Conservation (phyloP, 1,284 basidiomycete genomes). For the Cystobasidium slooffiae region DNA sequence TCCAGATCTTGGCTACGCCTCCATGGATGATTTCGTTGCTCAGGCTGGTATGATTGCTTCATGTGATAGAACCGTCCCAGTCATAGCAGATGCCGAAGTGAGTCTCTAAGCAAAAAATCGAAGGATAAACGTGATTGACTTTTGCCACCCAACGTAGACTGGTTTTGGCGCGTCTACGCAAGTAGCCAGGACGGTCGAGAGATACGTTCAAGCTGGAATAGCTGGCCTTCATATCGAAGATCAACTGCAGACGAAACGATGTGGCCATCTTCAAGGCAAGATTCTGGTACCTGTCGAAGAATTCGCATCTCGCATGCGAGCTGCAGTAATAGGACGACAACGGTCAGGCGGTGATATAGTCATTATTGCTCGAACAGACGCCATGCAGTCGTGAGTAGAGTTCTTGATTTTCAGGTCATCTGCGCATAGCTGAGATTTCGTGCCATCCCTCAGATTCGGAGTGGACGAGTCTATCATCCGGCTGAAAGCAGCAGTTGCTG, state of each 20-base stretch:
- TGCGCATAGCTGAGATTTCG: too few species aligned
- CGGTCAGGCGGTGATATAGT: slow-evolving; percentile 73
- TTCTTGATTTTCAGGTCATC: too few species aligned
- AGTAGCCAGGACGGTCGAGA: slow-evolving; percentile 73
- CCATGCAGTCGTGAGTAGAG: slow-evolving; percentile 21
- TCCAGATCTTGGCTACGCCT: slow-evolving; percentile 27
- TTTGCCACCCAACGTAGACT: slow-evolving; percentile 61
- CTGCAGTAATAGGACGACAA: slow-evolving; percentile 73
- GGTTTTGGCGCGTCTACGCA: slow-evolving; percentile 79
- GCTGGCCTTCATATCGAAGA: slow-evolving; percentile 80
- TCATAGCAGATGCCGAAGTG: slow-evolving; percentile 35
- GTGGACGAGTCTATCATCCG: slow-evolving; percentile 77
- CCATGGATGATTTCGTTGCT: slow-evolving; percentile 20
- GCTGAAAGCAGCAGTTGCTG: slow-evolving; percentile 71
- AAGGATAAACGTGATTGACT: background rate
- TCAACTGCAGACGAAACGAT: slow-evolving; percentile 80
- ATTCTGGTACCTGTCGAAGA: slow-evolving; percentile 76
- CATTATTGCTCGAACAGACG: slow-evolving; percentile 78
- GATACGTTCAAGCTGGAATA: slow-evolving; percentile 72
- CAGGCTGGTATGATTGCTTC: slow-evolving; percentile 35
- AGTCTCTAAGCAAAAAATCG: background rate
- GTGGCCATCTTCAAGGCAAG: slow-evolving; percentile 78
- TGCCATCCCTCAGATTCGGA: slow-evolving; percentile 70
- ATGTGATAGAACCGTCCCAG: background rate
- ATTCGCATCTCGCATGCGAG: slow-evolving; percentile 73